A percentile compares a stretch with the other conserved stretches of the same genome.
These are phyloP conservation scores for Neonectria faginata DNA, from an alignment of 2,329 filamentous ascomycete species.

Conservation along the genomic window DNA sequence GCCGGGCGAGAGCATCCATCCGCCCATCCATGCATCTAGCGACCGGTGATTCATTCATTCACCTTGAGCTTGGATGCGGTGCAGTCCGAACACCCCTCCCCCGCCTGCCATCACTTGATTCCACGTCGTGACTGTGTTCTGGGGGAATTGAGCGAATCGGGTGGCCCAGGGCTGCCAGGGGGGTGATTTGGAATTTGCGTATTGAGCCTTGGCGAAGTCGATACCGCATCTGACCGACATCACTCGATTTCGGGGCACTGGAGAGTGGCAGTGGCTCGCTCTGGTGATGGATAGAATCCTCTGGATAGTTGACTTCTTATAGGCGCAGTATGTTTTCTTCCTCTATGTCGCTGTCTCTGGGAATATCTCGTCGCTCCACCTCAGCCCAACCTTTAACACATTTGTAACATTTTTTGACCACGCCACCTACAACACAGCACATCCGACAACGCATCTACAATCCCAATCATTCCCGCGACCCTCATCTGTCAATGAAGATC, in stretches of 20 bases:
- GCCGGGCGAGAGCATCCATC: no score
- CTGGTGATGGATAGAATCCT: not conserved
- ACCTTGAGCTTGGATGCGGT: no score
- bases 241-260: not conserved
- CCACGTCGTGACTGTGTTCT: not conserved
- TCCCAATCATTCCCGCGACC: not conserved
- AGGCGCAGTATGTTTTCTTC: not conserved
- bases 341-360: not conserved
- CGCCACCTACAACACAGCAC: not conserved
- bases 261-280: no score
- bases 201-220: no score
- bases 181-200: no score
- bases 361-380: not conserved
- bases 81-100: no score
- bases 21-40: no score
- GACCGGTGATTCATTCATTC: no score
- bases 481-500: no score
- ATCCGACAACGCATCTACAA: not conserved
- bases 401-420: no score
- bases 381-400: no score
- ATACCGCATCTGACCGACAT: not conserved
- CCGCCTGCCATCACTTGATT: not conserved
- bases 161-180: not conserved
- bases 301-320: not conserved
- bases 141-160: not conserved